Conservation (phyloP, 129 eudicot species). For the Gnaphalium uliginosum region DNA sequence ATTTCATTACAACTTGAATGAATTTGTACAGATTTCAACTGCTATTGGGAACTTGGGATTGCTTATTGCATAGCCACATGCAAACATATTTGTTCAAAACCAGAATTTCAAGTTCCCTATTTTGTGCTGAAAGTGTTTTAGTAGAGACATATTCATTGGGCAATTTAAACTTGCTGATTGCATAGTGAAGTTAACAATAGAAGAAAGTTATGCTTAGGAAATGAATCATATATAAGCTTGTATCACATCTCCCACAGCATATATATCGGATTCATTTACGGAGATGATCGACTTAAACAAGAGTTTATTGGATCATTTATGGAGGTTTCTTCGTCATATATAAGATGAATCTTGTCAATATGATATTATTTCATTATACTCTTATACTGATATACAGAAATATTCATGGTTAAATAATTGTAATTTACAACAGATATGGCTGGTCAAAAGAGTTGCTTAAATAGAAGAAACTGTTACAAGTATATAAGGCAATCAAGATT, state of each 20-base stretch:
- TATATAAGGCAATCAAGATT: no score
- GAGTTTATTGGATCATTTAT: neutral
- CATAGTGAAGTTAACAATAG: neutral
- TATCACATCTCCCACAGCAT: no score
- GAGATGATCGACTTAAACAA: no score
- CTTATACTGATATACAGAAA: neutral
- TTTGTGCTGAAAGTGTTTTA: neutral
- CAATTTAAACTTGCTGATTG: neutral
- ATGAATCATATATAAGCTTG: no score
- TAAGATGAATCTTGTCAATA: neutral
- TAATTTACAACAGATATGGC: neutral
- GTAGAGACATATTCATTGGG: neutral
- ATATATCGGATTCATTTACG: no score
- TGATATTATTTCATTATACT: no score
- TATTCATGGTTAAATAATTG: no score
- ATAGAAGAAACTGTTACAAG: no score
- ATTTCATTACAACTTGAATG: neutral
- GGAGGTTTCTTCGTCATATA: neutral
- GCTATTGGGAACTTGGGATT: no score
- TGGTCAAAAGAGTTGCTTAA: neutral
- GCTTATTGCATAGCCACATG: neutral
- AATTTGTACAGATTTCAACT: neutral
- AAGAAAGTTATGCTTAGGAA: no score
- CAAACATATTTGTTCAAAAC: neutral
- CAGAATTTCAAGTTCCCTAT: neutral